A percentile compares a stretch with the other conserved stretches of the same genome.
Conservation (phyloP, 345 rosid species). For the Murraya koenigii region DNA sequence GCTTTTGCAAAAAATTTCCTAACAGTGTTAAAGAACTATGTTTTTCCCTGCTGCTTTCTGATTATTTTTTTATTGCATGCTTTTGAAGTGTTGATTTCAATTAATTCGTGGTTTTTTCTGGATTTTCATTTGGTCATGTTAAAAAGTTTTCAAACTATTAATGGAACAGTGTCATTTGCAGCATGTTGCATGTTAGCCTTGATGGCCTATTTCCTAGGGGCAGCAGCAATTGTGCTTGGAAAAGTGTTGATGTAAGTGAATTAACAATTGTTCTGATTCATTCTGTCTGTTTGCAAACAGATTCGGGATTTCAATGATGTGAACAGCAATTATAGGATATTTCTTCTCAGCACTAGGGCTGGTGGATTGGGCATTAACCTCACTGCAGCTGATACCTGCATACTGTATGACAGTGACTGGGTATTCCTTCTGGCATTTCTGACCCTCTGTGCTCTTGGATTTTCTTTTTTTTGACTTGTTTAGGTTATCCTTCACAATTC, state of each 20-base stretch:
- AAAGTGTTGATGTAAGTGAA: background rate
- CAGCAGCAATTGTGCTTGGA: background rate
- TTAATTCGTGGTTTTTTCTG: background rate
- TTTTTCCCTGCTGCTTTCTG: background rate
- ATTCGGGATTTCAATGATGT: conserved; percentile 77
- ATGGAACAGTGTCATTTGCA: background rate
- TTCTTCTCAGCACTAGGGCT: conserved; percentile 94
- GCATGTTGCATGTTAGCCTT: background rate
- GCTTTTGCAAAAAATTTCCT: background rate
- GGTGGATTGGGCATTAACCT: conserved; percentile 99
- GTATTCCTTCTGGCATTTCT: conserved; percentile 33
- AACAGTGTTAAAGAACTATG: background rate
- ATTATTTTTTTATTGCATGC: background rate
- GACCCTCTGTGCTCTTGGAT: background rate
- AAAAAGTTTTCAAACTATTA: background rate
- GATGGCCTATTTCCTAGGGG: background rate
- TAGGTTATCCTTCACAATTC: background rate
- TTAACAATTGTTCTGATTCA: background rate
- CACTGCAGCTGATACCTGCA: conserved; percentile 94
- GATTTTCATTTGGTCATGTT: background rate
- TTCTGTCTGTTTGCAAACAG: conserved; percentile 32
- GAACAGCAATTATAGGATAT: conserved; percentile 59
- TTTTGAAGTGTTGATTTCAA: background rate
- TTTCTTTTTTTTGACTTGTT: background rate
- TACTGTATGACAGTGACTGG: conserved; percentile 97